These are phyloP conservation scores for Ceratocystis cubensis DNA, from an alignment of 2,329 filamentous ascomycete genomes.

Conservation along the genomic window DNA sequence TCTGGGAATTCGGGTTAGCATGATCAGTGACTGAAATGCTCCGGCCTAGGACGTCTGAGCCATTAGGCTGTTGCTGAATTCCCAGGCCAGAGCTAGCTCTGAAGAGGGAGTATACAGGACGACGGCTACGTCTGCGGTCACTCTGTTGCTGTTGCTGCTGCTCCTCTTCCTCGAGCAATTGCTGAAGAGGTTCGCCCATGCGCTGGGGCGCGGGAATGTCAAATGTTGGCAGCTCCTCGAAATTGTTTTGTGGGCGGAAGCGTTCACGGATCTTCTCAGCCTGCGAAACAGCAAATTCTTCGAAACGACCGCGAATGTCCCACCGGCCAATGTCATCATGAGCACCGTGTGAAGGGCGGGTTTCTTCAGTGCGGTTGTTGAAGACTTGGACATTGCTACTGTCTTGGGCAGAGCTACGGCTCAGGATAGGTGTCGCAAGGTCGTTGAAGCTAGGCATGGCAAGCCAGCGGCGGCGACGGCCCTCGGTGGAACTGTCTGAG, in stretches of 20 bases:
- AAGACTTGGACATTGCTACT: constrained; percentile 7
- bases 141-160: neutral
- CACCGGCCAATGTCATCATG: constrained; percentile 32
- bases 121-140: neutral
- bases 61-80: neutral
- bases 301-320: constrained; percentile 45
- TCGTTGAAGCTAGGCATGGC: constrained; percentile 26
- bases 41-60: neutral
- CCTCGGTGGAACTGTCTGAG: neutral
- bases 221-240: constrained; percentile 43
- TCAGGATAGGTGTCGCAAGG: constrained; percentile 24
- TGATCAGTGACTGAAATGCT: constrained; percentile 1
- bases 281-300: constrained; percentile 49
- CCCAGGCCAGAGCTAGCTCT: constrained; percentile 1
- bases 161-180: constrained; percentile 44
- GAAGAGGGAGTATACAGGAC: neutral
- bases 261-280: constrained; percentile 48
- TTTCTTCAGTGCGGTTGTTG: constrained; percentile 1
- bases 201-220: constrained; percentile 51
- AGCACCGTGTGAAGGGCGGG: neutral
- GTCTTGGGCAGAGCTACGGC: constrained; percentile 25
- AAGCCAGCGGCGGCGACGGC: constrained; percentile 5
- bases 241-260: constrained; percentile 41
- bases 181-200: constrained; percentile 43
- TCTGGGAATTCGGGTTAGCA: neutral